phyloP scores from a whole-genome alignment of 805 yeast genomes.

The Nakazawaea wyomingensis region DNA sequence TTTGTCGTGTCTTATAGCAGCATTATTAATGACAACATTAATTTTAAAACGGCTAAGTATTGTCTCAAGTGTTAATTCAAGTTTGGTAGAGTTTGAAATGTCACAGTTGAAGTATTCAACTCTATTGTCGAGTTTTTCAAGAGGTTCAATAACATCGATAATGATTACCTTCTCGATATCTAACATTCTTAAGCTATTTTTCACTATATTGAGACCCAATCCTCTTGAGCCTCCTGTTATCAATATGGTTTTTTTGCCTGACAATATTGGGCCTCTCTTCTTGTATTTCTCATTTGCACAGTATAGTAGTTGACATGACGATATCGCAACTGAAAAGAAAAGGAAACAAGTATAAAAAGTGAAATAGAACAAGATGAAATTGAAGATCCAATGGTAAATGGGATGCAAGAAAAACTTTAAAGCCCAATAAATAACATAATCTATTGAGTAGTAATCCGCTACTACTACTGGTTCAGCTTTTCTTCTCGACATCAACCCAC shows the following conservation, averaged over 20 bases:
- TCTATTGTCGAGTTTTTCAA: slow-evolving; percentile 15
- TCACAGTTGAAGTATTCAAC: slow-evolving; percentile 25
- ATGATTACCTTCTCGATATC: slow-evolving; percentile 22
- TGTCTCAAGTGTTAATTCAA: slow-evolving; percentile 22
- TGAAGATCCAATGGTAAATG: slow-evolving; percentile 17
- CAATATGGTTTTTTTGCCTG: slow-evolving; percentile 21
- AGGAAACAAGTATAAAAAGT: slow-evolving; percentile 6
- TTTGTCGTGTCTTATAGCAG: slow-evolving; percentile 39
- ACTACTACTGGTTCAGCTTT: slow-evolving; percentile 10
- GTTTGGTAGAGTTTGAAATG: slow-evolving; percentile 12
- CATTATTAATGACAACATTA: slow-evolving; percentile 40
- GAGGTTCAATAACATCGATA: slow-evolving; percentile 26
- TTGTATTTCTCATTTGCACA: slow-evolving; percentile 5
- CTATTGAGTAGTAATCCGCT: slow-evolving; percentile 15
- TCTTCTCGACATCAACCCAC: background rate
- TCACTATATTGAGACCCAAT: slow-evolving; percentile 35
- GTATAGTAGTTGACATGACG: slow-evolving; percentile 21
- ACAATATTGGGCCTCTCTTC: background rate
- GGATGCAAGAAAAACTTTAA: slow-evolving; percentile 17
- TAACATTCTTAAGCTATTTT: background rate
- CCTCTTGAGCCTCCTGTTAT: slow-evolving; percentile 51
- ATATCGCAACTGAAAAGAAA: slow-evolving; percentile 5
- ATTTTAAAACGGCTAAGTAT: slow-evolving; percentile 19
- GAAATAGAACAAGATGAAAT: slow-evolving; percentile 5
- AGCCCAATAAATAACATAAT: slow-evolving; percentile 15